Evolutionary conservation across 2,329 filamentous ascomycete species (phyloP).

Genomic region (Xylaria sp.): DNA sequence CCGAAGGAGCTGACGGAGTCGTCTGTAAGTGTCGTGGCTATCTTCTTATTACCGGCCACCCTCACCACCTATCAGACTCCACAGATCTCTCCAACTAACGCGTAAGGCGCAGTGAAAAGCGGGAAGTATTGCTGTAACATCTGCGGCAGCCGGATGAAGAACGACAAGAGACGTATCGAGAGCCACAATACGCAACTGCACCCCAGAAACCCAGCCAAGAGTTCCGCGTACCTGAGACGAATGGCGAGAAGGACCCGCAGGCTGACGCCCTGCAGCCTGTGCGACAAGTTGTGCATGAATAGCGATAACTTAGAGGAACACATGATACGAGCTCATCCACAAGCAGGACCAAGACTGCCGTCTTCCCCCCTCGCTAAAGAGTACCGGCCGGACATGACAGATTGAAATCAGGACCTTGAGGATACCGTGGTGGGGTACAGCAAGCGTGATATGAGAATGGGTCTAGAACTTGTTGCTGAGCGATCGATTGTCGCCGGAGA

Average conservation of each 20-base stretch:
- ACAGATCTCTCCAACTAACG: background rate
- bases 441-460: background rate
- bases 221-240: constrained; percentile 8
- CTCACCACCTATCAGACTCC: background rate
- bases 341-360: background rate
- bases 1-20: constrained; percentile 1
- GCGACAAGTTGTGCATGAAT: background rate
- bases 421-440: background rate
- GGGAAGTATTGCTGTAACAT: constrained; percentile 26
- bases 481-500: no score
- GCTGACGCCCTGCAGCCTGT: background rate
- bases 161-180: background rate
- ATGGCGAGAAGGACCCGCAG: background rate
- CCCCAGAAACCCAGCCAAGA: constrained; percentile 5
- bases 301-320: background rate
- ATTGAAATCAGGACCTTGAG: background rate
- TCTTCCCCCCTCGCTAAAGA: background rate
- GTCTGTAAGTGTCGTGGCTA: constrained; percentile 16
- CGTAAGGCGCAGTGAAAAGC: constrained; percentile 6
- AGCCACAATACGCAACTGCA: constrained; percentile 17
- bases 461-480: no score
- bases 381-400: background rate
- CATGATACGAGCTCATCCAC: background rate
- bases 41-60: background rate
- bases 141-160: constrained; percentile 15